phyloP scores from a whole-genome alignment of 192 early-diverging fungal genomes.

The Podila minutissima region DNA sequence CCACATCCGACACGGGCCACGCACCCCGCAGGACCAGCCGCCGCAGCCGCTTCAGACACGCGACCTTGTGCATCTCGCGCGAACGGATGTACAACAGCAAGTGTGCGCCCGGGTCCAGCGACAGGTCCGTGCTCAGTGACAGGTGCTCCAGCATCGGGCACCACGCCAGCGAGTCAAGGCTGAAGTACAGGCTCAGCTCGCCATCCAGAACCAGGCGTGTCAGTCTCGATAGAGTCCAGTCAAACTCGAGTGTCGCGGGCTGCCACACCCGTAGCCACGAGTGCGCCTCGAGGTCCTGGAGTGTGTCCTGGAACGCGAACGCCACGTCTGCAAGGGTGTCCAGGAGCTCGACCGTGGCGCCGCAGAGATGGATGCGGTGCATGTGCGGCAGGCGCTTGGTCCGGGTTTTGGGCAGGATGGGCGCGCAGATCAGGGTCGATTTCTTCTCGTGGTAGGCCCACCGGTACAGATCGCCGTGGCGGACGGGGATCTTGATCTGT shows the following conservation, averaged over 20 bases:
- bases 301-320: slow-evolving; percentile 42
- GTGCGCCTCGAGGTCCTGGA: slow-evolving; percentile 26
- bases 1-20: slow-evolving; percentile 25
- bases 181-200: slow-evolving; percentile 39
- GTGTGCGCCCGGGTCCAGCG: slow-evolving; percentile 16
- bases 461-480: slow-evolving; percentile 21
- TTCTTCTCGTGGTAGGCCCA: slow-evolving; percentile 32
- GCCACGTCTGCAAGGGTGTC: slow-evolving; percentile 25
- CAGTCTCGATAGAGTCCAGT: slow-evolving; percentile 10
- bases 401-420: slow-evolving; percentile 20
- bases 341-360: slow-evolving; percentile 30
- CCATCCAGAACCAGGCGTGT: slow-evolving; percentile 25
- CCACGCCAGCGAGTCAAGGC: slow-evolving; percentile 18
- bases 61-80: slow-evolving; percentile 20
- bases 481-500: slow-evolving; percentile 22
- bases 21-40: slow-evolving; percentile 5
- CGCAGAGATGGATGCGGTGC: slow-evolving; percentile 21
- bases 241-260: slow-evolving; percentile 20
- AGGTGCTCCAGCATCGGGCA: slow-evolving; percentile 38
- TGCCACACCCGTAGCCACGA: slow-evolving; percentile 32
- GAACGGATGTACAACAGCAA: slow-evolving; percentile 19
- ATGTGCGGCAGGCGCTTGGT: slow-evolving; percentile 22
- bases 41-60: slow-evolving; percentile 1
- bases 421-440: slow-evolving; percentile 26
- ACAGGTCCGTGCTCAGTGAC: not conserved